phyloP scores from a whole-genome alignment of 805 yeast species.

The Candida koratica region DNA sequence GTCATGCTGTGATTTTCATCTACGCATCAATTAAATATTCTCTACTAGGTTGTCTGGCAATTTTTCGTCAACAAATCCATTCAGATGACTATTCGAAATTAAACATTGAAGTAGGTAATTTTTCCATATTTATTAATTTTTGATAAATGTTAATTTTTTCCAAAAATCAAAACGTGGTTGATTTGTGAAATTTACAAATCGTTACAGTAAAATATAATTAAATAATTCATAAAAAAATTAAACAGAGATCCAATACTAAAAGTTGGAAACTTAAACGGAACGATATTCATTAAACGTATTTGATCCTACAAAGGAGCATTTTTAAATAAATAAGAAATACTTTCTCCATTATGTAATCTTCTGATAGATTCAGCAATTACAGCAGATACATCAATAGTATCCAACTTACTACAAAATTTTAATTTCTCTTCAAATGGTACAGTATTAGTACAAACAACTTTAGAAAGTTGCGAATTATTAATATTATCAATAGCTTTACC shows the following conservation, averaged over 20 bases:
- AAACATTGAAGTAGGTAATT: too few species aligned
- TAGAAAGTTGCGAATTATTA: constrained; percentile 62
- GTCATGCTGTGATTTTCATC: too few species aligned
- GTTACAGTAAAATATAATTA: background rate
- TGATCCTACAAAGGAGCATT: constrained; percentile 41
- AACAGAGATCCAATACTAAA: too few species aligned
- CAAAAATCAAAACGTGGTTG: background rate
- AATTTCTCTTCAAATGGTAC: constrained; percentile 70
- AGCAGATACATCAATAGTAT: constrained; percentile 66
- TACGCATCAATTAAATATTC: too few species aligned
- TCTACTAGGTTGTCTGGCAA: too few species aligned
- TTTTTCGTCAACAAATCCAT: too few species aligned
- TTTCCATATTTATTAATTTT: too few species aligned
- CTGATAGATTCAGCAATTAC: constrained; percentile 79
- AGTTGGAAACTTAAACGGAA: background rate
- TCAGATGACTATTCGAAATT: too few species aligned
- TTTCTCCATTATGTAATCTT: constrained; percentile 83
- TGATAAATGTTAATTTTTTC: too few species aligned
- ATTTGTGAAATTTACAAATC: constrained; percentile 2
- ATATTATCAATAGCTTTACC: constrained; percentile 72
- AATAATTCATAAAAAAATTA: background rate
- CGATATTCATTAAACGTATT: constrained; percentile 7
- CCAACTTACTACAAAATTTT: constrained; percentile 56
- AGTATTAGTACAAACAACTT: constrained; percentile 75
- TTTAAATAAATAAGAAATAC: constrained; percentile 69